phyloP scores from a whole-genome alignment of 192 early-diverging fungal genomes.

The Coemansia sp. region DNA sequence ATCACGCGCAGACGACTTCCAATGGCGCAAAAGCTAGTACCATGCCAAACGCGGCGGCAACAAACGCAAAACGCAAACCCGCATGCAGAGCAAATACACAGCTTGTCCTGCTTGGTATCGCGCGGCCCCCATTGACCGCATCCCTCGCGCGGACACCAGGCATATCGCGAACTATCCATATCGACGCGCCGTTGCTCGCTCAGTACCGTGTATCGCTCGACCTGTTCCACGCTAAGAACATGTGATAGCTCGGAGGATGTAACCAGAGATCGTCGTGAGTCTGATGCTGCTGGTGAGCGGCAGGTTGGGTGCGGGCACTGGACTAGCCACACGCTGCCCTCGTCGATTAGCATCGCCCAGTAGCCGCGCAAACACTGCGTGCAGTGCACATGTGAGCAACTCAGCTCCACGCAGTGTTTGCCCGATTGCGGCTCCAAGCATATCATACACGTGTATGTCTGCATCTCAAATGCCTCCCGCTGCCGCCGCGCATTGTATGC shows the following conservation, averaged over 20 bases:
- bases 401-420: conserved; percentile 20
- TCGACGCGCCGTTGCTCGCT: conserved; percentile 18
- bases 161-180: conserved; percentile 1
- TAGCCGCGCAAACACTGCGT: conserved; percentile 15
- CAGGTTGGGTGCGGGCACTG: conserved; percentile 17
- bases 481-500: background rate
- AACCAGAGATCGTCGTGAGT: background rate
- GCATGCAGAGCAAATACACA: conserved; percentile 12
- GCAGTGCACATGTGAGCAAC: conserved; percentile 27
- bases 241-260: background rate
- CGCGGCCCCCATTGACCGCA: conserved; percentile 12
- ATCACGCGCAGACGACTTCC: background rate
- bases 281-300: background rate
- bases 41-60: conserved; percentile 29
- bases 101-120: background rate
- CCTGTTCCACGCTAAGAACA: background rate
- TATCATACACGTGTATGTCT: conserved; percentile 16
- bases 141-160: conserved; percentile 22
- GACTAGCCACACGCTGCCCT: conserved; percentile 17
- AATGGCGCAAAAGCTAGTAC: conserved; percentile 17
- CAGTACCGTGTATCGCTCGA: background rate
- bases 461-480: conserved; percentile 11
- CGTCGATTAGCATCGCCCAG: conserved; percentile 17
- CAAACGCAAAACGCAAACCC: conserved; percentile 25
- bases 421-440: conserved; percentile 38